Evolutionary conservation across 352 stramenopile species (phyloP), one percentile per base, ranked within the genome.

Genomic region (Pseudoperonospora humuli): DNA sequence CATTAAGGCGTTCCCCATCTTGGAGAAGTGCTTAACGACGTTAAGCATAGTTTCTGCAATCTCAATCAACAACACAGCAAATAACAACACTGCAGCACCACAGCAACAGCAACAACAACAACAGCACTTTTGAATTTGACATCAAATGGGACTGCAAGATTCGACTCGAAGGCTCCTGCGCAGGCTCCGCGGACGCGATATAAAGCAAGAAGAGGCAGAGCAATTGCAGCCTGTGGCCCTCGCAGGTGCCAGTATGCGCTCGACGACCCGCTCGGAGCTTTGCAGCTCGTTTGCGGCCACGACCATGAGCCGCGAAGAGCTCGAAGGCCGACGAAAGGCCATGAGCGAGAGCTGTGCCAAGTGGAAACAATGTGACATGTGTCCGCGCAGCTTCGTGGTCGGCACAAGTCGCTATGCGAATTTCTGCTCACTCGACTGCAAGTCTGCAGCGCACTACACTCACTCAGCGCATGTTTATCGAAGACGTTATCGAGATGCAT

Each of bases 371-470:
- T 88, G 76, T 44, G 61, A 58, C 27, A 74, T 70, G 57, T 88
- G 76, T 38, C 59, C 61, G 27, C 73, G 76, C 43, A 75, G 53
- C 43, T 88, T 88, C 41, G 62, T 80, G 37, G 53, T 36, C 3
- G 50, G 48, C 19, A 63, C 73, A 20, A 86, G 68, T 57, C 58
- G 54, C 36, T 86, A 76, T 57, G 48, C 51, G 20, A 54, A 64
- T 50, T 82, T 78, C 41, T 88, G 76, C 53, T 88, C 76, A 52
- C 44, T 86, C 25, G 76, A 88, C 59, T 88, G 76, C 64, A 88
- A 81, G 61, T 84, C 76, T 19, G 69, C 74, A 15, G 70, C 76
- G 49, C 53, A 77, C 36, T 77, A 79, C 45, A 67, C 49, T 46
- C 50, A 67, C 2, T 64, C 58, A 10, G 48, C 58, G 3, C 46